Conservation (phyloP, 441 rosid species). For the Sinapis alba region DNA sequence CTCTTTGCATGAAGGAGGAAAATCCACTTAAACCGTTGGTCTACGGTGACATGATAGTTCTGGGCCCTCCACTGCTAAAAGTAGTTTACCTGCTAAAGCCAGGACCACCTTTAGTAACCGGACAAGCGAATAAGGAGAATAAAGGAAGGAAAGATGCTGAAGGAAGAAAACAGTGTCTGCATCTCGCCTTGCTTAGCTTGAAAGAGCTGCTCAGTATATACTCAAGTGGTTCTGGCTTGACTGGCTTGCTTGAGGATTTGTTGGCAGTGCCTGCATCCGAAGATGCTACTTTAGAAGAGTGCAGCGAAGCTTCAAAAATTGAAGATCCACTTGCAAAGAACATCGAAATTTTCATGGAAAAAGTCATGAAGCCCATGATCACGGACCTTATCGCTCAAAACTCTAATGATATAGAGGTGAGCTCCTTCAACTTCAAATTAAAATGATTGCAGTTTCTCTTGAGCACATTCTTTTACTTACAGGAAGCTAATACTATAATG, state of each 20-base stretch:
- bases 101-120: constrained; percentile 37
- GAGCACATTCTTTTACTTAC: constrained; percentile 10
- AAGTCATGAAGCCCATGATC: constrained; percentile 58
- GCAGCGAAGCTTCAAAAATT: constrained; percentile 42
- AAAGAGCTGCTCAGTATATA: constrained; percentile 59
- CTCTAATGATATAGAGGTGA: constrained; percentile 68
- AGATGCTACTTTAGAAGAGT: constrained; percentile 45
- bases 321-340: constrained; percentile 53
- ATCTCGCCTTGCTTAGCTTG: constrained; percentile 65
- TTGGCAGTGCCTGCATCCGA: constrained; percentile 48
- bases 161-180: constrained; percentile 58
- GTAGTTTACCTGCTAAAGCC: constrained; percentile 56
- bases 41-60: constrained; percentile 61
- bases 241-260: constrained; percentile 64
- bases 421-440: constrained; percentile 17
- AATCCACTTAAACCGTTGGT: constrained; percentile 58
- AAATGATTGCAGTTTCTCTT: constrained; percentile 19
- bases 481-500: not conserved
- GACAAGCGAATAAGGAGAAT: constrained; percentile 45
- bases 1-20: constrained; percentile 48
- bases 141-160: constrained; percentile 47
- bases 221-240: constrained; percentile 45
- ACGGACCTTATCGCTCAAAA: constrained; percentile 50
- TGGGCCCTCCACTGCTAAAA: constrained; percentile 68
- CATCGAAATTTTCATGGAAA: constrained; percentile 50